Evolutionary conservation across 352 stramenopile genomes (phyloP), one percentile per base, ranked within the genome.

Genomic region (Pythium phragmitis): DNA sequence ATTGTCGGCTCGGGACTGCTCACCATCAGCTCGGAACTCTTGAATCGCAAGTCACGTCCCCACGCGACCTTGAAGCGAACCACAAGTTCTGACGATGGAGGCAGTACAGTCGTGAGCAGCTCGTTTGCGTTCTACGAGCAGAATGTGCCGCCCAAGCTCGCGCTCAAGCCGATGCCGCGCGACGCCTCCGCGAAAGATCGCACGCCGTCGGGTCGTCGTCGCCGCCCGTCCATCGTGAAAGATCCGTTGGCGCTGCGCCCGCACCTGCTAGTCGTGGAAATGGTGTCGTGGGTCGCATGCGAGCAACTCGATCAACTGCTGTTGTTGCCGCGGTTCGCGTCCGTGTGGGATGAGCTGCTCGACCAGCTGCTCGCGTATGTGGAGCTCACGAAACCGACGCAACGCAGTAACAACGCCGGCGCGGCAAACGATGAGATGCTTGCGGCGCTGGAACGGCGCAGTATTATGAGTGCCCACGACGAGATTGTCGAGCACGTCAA

Each of bases 401-500:
- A 55, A 4, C 56, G 69, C 46, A 47, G 57, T 30, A 30, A 30
- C 4, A 42, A 64, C 11, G 53, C 41, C 14, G 54, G 73, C 14
- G 45, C 21, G n/a, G 21, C 48, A n/a, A 63, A 52, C 30, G 61
- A 68, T 37, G 61, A 67, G 28, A 42, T 86, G 39, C 72, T 88
- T 33, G 77, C 73, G 4, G 79, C 80, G n/a, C 54, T 92, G 13
- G 82, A 92, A 33, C 77, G 82, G 14, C 77, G 82, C 54, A 86
- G 75, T 30, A 75, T 88, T 12, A 59, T 87, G 34, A 85, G 76
- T 16, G 75, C 76, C 0, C 83, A 92, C 39, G 83, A 92, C 46
- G 83, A 92, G 56, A 90, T 92, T 54, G 66, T 90, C 2, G 80
- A 89, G 57, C 80, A 92, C 43, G 75, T 77, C 28, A 82, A 82